A percentile compares a stretch with the other conserved stretches of the same genome.
These are phyloP conservation scores for Allium cepa DNA, from an alignment of 106 monocot genomes.

Conservation along the genomic window DNA sequence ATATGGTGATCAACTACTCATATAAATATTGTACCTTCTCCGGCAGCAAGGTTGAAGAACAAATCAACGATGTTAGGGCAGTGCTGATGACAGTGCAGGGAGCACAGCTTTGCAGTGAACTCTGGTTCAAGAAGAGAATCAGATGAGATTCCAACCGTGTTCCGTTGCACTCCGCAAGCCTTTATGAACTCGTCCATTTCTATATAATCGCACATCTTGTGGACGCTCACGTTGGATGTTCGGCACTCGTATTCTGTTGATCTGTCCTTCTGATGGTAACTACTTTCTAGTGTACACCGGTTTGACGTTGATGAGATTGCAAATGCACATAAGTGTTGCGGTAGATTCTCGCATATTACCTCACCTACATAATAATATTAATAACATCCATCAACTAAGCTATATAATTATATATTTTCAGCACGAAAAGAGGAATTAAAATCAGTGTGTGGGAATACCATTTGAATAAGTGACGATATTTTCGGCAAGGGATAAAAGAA, in stretches of 20 bases:
- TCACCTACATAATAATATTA: slow-evolving; percentile 6
- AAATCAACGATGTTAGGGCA: slow-evolving; percentile 83
- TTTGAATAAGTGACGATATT: no score
- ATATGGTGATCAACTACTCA: neutral
- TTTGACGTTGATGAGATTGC: slow-evolving; percentile 56
- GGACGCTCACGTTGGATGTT: slow-evolving; percentile 50
- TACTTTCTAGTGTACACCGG: slow-evolving; percentile 76
- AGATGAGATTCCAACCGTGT: slow-evolving; percentile 59
- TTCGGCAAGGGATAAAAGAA: no score
- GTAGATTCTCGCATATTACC: slow-evolving; percentile 66
- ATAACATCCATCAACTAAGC: no score
- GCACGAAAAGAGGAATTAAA: no score
- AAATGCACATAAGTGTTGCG: slow-evolving; percentile 66
- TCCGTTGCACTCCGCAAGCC: slow-evolving; percentile 52
- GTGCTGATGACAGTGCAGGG: slow-evolving; percentile 33
- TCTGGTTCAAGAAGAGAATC: slow-evolving; percentile 44
- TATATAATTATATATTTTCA: neutral
- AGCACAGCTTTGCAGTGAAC: slow-evolving; percentile 52
- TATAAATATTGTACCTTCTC: slow-evolving; percentile 36
- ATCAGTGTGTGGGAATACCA: no score
- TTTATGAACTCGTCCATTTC: slow-evolving; percentile 69
- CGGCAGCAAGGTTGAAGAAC: slow-evolving; percentile 75
- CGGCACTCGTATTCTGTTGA: slow-evolving; percentile 49
- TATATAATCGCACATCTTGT: slow-evolving; percentile 40
- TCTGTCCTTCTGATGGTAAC: neutral